Evolutionary conservation across 83 land plant genomes (phyloP).

Genomic region (Picea engelmannii): DNA sequence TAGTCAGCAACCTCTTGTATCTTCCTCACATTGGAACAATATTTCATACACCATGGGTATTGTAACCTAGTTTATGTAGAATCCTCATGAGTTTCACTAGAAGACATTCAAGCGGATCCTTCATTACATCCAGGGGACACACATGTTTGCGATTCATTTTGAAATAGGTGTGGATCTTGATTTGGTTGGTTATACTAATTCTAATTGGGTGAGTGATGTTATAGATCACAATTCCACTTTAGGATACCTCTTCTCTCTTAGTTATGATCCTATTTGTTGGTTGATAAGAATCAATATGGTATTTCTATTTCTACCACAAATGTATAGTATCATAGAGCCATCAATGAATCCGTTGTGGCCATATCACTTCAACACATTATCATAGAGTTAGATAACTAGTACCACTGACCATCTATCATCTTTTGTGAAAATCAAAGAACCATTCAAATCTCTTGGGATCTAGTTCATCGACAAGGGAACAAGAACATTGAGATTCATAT

Average conservation of each 20-base stretch:
- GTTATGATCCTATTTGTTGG: background rate
- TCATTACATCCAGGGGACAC: background rate
- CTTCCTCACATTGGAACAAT: background rate
- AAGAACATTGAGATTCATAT: background rate
- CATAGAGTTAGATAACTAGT: background rate
- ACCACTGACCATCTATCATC: background rate
- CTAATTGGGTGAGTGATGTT: background rate
- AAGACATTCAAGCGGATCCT: background rate
- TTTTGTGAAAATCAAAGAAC: background rate
- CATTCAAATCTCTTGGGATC: background rate
- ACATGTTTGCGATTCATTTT: background rate
- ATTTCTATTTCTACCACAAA: background rate
- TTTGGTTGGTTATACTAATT: background rate
- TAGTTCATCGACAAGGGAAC: background rate
- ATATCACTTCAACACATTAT: background rate
- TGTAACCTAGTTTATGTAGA: background rate
- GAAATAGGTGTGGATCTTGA: background rate
- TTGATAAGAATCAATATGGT: background rate
- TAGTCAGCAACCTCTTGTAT: too few relatives aligned
- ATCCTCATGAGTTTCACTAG: background rate
- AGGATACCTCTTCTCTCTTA: background rate
- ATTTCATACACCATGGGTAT: background rate
- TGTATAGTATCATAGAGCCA: too few relatives aligned
- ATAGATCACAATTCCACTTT: background rate
- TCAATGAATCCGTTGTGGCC: background rate